Evolutionary conservation across 495 filamentous ascomycete species (phyloP).

Genomic region (Terfezia claveryi): DNA sequence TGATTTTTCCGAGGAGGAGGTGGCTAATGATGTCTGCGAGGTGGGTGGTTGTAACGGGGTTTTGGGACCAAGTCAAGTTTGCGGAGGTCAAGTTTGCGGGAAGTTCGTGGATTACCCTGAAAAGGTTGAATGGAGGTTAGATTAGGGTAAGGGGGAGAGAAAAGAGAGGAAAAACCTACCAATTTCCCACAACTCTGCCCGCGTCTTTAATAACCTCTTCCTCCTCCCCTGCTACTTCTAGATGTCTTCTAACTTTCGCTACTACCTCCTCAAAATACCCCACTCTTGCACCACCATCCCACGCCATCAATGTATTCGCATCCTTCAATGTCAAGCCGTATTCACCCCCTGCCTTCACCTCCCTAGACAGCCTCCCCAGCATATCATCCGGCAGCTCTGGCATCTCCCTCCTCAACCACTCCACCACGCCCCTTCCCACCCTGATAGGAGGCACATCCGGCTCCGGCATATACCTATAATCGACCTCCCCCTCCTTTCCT

Average conservation of each 20-base stretch:
- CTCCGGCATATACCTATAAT: conserved; percentile 97
- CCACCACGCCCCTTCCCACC: conserved; percentile 47
- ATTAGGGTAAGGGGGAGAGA: no score
- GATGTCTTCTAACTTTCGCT: conserved; percentile 34
- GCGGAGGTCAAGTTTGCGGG: background rate
- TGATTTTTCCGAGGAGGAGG: background rate
- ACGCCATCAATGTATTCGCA: conserved; percentile 52
- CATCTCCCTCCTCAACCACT: conserved; percentile 34
- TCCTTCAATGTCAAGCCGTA: conserved; percentile 64
- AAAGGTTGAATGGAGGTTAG: no score
- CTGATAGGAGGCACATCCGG: conserved; percentile 67
- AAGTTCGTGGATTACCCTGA: background rate
- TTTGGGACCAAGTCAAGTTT: background rate
- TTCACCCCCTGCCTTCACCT: conserved; percentile 28
- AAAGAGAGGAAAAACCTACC: background rate
- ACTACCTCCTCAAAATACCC: conserved; percentile 62
- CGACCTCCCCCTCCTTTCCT: conserved; percentile 90
- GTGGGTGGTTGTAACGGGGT: background rate
- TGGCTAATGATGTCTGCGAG: background rate
- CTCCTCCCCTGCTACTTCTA: conserved; percentile 21
- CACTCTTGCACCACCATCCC: conserved; percentile 59
- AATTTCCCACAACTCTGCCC: background rate
- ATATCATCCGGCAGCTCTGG: conserved; percentile 50
- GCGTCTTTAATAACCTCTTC: background rate
- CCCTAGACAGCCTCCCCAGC: conserved; percentile 15